These are phyloP conservation scores for Anaeramoeba ignava DNA, from an alignment of 78 protist genomes.

Conservation along the genomic window DNA sequence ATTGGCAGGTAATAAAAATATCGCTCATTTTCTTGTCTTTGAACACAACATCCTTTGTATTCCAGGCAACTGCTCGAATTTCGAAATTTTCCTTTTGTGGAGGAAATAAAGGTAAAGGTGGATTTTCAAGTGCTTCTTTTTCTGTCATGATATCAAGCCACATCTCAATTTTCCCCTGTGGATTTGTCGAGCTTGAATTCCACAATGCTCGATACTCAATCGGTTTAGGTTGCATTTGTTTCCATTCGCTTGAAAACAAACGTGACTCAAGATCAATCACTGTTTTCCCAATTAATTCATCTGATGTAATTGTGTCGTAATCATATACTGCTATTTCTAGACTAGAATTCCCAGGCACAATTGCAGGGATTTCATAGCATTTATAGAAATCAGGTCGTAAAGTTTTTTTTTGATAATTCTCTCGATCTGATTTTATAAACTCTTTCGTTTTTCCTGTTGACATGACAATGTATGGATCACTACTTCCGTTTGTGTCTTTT, in stretches of 20 bases:
- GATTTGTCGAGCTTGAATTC: constrained; percentile 9
- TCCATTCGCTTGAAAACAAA: not conserved
- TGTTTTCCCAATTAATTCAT: constrained; percentile 20
- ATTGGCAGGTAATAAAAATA: constrained; percentile 9
- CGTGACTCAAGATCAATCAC: constrained; percentile 13
- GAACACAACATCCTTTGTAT: constrained; percentile 16
- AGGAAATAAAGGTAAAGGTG: not conserved
- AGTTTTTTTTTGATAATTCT: constrained; percentile 6
- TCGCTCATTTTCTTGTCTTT: constrained; percentile 16
- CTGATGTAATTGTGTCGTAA: constrained; percentile 5
- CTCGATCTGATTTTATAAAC: not conserved
- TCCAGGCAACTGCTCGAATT: constrained; percentile 13
- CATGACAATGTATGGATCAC: constrained; percentile 12
- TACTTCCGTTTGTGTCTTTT: constrained; percentile 4
- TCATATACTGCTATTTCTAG: constrained; percentile 1
- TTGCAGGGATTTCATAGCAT: not conserved
- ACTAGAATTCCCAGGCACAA: not conserved
- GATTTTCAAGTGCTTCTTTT: not conserved
- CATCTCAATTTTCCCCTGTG: constrained; percentile 22
- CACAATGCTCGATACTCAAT: constrained; percentile 17
- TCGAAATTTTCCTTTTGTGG: not conserved
- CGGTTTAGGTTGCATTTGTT: not conserved
- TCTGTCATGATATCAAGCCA: constrained; percentile 25
- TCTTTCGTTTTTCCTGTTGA: constrained; percentile 5
- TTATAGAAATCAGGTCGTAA: constrained; percentile 16